phyloP scores from a whole-genome alignment of 208 protist genomes.

The Paratrypanosoma confusum region DNA sequence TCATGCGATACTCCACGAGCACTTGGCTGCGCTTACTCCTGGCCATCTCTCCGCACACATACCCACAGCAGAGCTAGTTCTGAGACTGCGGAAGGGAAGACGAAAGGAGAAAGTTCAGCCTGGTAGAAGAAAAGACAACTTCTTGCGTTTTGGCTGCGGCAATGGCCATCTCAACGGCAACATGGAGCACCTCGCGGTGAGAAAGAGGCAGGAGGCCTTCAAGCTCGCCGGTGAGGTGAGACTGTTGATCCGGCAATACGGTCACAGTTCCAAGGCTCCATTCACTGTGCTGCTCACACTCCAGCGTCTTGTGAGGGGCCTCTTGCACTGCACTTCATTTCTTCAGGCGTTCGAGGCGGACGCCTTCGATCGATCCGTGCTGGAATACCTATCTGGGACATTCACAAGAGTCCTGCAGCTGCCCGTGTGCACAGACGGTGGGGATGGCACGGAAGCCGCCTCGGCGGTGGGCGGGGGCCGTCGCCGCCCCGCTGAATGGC shows the following conservation, averaged over 20 bases:
- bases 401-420: constrained; percentile 14
- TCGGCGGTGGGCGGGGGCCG: too few species aligned
- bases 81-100: background rate
- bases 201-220: constrained; percentile 14
- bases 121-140: background rate
- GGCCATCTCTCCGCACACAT: too few species aligned
- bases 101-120: background rate
- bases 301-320: constrained; percentile 5
- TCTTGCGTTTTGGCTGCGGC: too few species aligned
- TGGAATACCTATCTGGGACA: constrained; percentile 11
- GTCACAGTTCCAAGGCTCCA: constrained; percentile 6
- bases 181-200: constrained; percentile 3
- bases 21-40: too few species aligned
- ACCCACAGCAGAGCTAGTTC: too few species aligned
- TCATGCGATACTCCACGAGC: too few species aligned
- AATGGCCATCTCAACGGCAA: too few species aligned
- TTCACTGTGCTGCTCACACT: constrained; percentile 6
- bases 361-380: constrained; percentile 7
- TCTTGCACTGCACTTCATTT: constrained; percentile 9
- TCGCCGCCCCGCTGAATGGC: too few species aligned
- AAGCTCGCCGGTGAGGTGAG: constrained; percentile 6
- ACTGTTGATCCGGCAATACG: constrained; percentile 8
- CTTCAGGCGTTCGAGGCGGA: constrained; percentile 16
- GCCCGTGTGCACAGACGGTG: too few species aligned
- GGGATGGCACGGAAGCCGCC: too few species aligned